Evolutionary conservation across 176 grass and related monocot genomes (phyloP).

Genomic region (Carex scoparia): DNA sequence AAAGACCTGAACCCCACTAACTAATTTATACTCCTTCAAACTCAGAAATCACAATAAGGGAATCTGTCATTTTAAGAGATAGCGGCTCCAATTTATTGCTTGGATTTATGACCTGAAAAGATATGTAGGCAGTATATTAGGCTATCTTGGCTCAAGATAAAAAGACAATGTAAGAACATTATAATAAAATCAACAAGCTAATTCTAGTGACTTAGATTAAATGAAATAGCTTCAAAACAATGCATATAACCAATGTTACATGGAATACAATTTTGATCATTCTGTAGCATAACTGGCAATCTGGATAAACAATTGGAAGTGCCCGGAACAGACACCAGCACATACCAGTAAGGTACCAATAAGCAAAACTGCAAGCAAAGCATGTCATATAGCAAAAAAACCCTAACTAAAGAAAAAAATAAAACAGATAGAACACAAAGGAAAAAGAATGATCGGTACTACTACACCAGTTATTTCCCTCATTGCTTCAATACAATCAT

Average conservation of each 20-base stretch:
- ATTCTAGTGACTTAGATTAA: neutral
- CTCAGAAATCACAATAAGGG: constrained; percentile 84
- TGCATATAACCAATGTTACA: neutral
- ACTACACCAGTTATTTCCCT: neutral
- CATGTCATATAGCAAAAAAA: neutral
- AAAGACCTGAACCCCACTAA: neutral
- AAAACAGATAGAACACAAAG: neutral
- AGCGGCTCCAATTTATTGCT: constrained; percentile 67
- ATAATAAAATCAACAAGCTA: neutral
- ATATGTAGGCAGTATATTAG: neutral
- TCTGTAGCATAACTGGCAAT: too few relatives aligned
- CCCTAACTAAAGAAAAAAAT: too few relatives aligned
- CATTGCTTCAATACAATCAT: neutral
- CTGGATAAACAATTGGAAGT: neutral
- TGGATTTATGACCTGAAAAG: constrained; percentile 81
- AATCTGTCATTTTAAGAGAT: constrained; percentile 69
- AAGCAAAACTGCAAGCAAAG: neutral
- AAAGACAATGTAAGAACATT: neutral
- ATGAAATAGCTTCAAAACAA: neutral
- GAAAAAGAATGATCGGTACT: neutral
- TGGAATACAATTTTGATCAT: neutral
- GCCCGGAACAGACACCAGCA: neutral
- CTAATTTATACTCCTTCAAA: constrained; percentile 58
- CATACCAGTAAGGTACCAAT: neutral
- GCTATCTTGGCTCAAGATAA: neutral